A percentile compares a stretch with the other conserved stretches of the same genome.
These are phyloP conservation scores for Bertia moriformis DNA, from an alignment of 2,329 filamentous ascomycete genomes.

Conservation along the genomic window DNA sequence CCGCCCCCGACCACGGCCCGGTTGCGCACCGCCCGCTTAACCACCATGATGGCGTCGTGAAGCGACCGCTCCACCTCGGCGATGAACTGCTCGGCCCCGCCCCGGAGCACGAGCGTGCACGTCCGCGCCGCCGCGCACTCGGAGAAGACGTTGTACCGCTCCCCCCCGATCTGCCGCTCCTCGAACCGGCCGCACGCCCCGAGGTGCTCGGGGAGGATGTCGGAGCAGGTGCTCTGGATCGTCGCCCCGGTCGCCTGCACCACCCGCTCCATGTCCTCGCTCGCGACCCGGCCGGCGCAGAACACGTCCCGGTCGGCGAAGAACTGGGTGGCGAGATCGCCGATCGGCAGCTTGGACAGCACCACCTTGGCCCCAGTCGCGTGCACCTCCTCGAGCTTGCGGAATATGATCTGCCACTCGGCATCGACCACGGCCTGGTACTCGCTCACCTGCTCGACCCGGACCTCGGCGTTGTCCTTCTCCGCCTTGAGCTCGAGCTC, in stretches of 20 bases:
- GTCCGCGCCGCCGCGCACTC: constrained; percentile 91
- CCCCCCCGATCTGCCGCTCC: constrained; percentile 90
- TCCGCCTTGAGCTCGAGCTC: constrained; percentile 97
- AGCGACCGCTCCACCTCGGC: constrained; percentile 94
- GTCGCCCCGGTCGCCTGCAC: constrained; percentile 87
- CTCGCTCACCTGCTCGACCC: constrained; percentile 94
- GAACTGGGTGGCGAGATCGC: constrained; percentile 91
- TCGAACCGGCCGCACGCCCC: constrained; percentile 84
- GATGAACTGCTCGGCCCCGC: constrained; percentile 97
- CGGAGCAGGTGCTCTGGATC: constrained; percentile 92
- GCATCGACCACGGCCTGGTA: constrained; percentile 99
- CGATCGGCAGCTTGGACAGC: constrained; percentile 90
- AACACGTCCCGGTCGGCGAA: constrained; percentile 97
- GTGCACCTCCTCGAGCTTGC: constrained; percentile 91
- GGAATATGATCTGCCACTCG: constrained; percentile 99
- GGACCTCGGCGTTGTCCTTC: constrained; percentile 97
- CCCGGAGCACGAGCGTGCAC: constrained; percentile 86
- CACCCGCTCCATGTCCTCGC: constrained; percentile 89
- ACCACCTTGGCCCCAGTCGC: constrained; percentile 95
- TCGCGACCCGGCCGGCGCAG: constrained; percentile 83
- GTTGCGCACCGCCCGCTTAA: constrained; percentile 95
- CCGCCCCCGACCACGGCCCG: constrained; percentile 87
- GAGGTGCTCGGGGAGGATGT: constrained; percentile 78
- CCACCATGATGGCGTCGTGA: constrained; percentile 99
- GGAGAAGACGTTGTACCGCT: constrained; percentile 97